Percentiles rank a stretch among this genome's conserved stretches.
Evolutionary conservation across 2,329 filamentous ascomycete genomes (phyloP).

Genomic region (Fusarium multiceps): DNA sequence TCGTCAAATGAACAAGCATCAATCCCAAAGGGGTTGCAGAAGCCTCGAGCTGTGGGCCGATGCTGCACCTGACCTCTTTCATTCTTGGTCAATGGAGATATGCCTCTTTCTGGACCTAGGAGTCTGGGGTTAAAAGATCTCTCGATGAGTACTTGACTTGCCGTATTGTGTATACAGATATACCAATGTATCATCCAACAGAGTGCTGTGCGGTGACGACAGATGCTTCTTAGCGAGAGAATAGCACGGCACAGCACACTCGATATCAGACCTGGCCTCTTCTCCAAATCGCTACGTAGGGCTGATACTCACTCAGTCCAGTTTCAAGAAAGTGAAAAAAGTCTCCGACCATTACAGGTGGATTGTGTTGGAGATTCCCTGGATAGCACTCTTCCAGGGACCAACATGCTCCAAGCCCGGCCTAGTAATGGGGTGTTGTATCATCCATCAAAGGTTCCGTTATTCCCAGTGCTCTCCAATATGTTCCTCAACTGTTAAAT

Average conservation of each 20-base stretch:
- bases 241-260: conserved; percentile 2
- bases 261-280: conserved; percentile 1
- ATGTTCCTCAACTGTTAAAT: conserved; percentile 19
- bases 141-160: conserved; percentile 16
- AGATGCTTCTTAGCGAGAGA: conserved; percentile 5
- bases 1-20: conserved; percentile 37
- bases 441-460: conserved; percentile 5
- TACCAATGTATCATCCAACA: not conserved
- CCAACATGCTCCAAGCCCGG: not conserved
- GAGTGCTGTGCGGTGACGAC: conserved; percentile 33
- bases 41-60: conserved; percentile 41
- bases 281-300: conserved; percentile 39
- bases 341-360: conserved; percentile 7
- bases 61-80: conserved; percentile 43
- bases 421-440: not conserved
- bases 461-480: not conserved
- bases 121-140: conserved; percentile 32
- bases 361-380: conserved; percentile 26
- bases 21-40: conserved; percentile 41
- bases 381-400: not conserved
- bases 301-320: conserved; percentile 28
- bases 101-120: conserved; percentile 39
- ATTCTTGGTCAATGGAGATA: conserved; percentile 42
- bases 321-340: conserved; percentile 19
- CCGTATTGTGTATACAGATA: not conserved